Conservation (phyloP, 805 yeast species). For the Vanderwaltozyma polyspora region DNA sequence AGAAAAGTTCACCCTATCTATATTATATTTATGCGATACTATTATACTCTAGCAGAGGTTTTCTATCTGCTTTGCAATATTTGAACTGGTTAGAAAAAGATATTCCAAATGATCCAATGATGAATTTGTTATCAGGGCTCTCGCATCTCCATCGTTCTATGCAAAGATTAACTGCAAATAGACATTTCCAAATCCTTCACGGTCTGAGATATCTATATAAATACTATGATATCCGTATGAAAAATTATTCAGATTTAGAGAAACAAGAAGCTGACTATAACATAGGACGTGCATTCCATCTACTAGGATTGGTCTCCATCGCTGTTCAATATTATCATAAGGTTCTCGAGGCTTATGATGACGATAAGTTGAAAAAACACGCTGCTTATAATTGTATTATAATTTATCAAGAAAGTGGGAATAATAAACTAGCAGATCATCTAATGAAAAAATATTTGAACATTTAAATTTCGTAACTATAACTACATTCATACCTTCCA, state of each 20-base stretch:
- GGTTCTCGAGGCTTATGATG: constrained; percentile 46
- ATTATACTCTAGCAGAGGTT: constrained; percentile 71
- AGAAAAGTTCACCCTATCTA: constrained; percentile 53
- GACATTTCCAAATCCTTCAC: constrained; percentile 81
- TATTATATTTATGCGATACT: constrained; percentile 71
- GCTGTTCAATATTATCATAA: constrained; percentile 67
- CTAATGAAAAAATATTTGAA: constrained; percentile 57
- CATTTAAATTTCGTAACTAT: constrained; percentile 14
- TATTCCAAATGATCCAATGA: constrained; percentile 65
- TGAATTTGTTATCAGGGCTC: constrained; percentile 63
- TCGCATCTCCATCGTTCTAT: constrained; percentile 82
- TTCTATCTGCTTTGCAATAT: constrained; percentile 72
- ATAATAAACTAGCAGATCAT: constrained; percentile 48
- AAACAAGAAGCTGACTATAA: constrained; percentile 74
- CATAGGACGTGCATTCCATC: constrained; percentile 74
- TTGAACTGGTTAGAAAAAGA: constrained; percentile 57
- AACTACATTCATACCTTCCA: background rate
- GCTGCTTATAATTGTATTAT: constrained; percentile 78
- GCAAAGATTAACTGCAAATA: constrained; percentile 76
- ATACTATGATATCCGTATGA: constrained; percentile 45
- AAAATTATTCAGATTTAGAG: constrained; percentile 31
- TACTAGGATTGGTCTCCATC: constrained; percentile 61
- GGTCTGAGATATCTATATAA: constrained; percentile 72
- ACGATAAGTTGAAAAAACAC: constrained; percentile 55
- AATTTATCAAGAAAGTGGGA: constrained; percentile 69